Evolutionary conservation across 331 rosid species (phyloP).

Genomic region (Rosa hybrid): DNA sequence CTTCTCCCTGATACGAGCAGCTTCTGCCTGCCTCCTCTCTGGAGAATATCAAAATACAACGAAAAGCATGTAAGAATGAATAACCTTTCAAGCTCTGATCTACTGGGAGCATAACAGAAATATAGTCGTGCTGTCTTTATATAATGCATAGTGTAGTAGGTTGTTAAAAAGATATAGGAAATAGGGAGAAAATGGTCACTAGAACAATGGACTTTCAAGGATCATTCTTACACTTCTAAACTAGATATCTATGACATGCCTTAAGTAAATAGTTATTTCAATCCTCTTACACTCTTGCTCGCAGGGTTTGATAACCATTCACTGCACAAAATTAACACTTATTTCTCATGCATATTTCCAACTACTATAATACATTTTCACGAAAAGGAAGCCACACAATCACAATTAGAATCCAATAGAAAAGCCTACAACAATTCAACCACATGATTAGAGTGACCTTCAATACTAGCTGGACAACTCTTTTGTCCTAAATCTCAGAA

Average conservation of each 20-base stretch:
- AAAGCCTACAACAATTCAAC: neutral
- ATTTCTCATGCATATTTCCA: neutral
- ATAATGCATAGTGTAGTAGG: neutral
- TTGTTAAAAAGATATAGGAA: neutral
- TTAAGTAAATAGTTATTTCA: neutral
- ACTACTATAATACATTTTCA: neutral
- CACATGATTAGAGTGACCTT: neutral
- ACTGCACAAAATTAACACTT: neutral
- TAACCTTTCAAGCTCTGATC: neutral
- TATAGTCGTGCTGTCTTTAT: neutral
- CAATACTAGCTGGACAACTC: neutral
- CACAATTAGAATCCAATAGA: neutral
- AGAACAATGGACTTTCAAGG: neutral
- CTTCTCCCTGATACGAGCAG: constrained; percentile 56
- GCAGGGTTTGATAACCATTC: neutral
- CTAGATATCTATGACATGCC: neutral
- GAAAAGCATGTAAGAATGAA: neutral
- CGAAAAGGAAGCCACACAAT: neutral
- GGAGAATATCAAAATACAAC: neutral
- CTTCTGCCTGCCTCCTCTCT: constrained; percentile 61
- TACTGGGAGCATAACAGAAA: neutral
- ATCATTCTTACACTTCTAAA: neutral
- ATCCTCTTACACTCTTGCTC: neutral
- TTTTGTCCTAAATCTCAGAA: neutral
- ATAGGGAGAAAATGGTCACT: neutral